phyloP scores from a whole-genome alignment of 495 filamentous ascomycete species.

The Penicillium pulvis region DNA sequence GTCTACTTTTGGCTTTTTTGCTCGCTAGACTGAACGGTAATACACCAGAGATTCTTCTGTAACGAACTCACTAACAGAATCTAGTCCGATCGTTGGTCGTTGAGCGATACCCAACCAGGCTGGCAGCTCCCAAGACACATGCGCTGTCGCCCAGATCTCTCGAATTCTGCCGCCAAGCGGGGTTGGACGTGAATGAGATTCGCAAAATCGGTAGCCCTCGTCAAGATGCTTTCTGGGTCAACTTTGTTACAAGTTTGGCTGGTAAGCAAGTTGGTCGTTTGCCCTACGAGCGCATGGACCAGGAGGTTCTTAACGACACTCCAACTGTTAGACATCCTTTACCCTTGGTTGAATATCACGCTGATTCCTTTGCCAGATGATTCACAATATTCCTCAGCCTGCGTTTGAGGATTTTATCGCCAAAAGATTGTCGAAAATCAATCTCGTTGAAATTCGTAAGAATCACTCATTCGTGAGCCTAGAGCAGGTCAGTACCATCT shows the following conservation, averaged over 20 bases:
- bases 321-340: conserved; percentile 20
- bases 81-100: conserved; percentile 27
- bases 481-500: conserved; percentile 17
- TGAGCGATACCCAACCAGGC: conserved; percentile 28
- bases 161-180: conserved; percentile 32
- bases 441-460: conserved; percentile 23
- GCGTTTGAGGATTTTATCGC: conserved; percentile 23
- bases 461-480: conserved; percentile 24
- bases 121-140: conserved; percentile 34
- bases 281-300: conserved; percentile 37
- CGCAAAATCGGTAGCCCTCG: conserved; percentile 26
- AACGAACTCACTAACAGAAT: neutral
- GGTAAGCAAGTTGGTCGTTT: conserved; percentile 29
- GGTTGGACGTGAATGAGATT: conserved; percentile 29
- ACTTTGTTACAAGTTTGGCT: conserved; percentile 31
- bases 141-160: conserved; percentile 32
- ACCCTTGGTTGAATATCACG: neutral
- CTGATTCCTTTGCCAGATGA: conserved; percentile 26
- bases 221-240: conserved; percentile 30
- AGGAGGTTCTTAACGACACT: conserved; percentile 27
- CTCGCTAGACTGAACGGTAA: conserved; percentile 7
- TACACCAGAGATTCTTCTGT: neutral
- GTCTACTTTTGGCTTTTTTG: conserved; percentile 12
- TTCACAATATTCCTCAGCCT: conserved; percentile 38
- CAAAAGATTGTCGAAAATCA: conserved; percentile 5